Evolutionary conservation across 2,329 filamentous ascomycete species (phyloP).

Genomic region (Metarhizium sp.): DNA sequence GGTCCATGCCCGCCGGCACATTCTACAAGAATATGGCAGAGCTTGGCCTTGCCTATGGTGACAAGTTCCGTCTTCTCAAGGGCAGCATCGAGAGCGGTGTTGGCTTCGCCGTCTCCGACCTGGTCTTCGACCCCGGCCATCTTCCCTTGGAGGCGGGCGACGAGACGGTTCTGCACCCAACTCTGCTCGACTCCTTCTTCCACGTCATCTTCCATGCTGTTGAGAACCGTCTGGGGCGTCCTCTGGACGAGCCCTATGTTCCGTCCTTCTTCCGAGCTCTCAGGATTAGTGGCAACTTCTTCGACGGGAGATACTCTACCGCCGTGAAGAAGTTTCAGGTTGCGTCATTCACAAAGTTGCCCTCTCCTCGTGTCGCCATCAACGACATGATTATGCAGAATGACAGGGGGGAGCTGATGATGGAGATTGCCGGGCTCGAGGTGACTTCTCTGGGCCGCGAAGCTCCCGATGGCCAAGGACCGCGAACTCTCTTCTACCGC

Average conservation of each 20-base stretch:
- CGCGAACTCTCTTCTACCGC: too few species aligned
- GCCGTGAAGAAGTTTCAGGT: constrained; percentile 2
- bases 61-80: constrained; percentile 15
- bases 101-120: constrained; percentile 9
- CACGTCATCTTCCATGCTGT: constrained; percentile 11
- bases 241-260: constrained; percentile 16
- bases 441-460: constrained; percentile 7
- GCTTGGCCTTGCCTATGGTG: constrained; percentile 14
- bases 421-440: constrained; percentile 14
- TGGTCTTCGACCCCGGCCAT: too few species aligned
- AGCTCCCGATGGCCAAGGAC: too few species aligned
- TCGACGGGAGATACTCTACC: background rate
- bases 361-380: constrained; percentile 15
- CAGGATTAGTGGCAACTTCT: constrained; percentile 13
- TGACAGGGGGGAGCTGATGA: constrained; percentile 10
- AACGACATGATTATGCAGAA: constrained; percentile 15
- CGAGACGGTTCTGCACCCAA: too few species aligned
- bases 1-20: constrained; percentile 8
- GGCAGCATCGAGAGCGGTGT: background rate
- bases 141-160: too few species aligned
- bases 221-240: constrained; percentile 13
- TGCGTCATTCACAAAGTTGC: constrained; percentile 14
- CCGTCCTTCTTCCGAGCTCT: constrained; percentile 14
- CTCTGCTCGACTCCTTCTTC: too few species aligned
- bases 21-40: constrained; percentile 15